Evolutionary conservation across 108 stramenopile species (phyloP).

Genomic region (Cyclostephanos invisitatus): DNA sequence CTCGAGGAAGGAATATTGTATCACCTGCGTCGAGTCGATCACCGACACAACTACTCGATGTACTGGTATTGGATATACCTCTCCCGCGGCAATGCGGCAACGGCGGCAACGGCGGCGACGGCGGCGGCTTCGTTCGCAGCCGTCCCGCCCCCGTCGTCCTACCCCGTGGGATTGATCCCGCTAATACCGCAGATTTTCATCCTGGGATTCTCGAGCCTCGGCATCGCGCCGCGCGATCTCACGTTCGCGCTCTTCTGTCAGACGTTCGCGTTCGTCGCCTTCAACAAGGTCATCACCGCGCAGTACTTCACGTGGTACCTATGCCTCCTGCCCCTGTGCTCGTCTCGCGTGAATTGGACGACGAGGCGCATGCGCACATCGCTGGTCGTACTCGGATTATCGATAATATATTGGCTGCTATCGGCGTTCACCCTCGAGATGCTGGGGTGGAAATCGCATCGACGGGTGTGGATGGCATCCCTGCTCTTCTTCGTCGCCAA

Average conservation of each 20-base stretch:
- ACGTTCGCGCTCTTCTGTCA: slow-evolving; percentile 83
- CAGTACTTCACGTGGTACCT: slow-evolving; percentile 99
- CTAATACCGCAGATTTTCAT: slow-evolving; percentile 83
- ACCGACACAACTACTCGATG: slow-evolving; percentile 90
- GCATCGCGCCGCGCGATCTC: slow-evolving; percentile 72
- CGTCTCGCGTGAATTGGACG: slow-evolving; percentile 46
- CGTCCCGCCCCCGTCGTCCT: slow-evolving; percentile 16
- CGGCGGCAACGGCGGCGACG: neutral
- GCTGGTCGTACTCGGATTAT: slow-evolving; percentile 42
- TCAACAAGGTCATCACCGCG: slow-evolving; percentile 99
- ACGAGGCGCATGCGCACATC: slow-evolving; percentile 35
- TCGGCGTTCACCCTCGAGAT: slow-evolving; percentile 87
- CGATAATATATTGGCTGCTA: slow-evolving; percentile 69
- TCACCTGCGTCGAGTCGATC: slow-evolving; percentile 94
- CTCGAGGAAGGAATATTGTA: slow-evolving; percentile 90
- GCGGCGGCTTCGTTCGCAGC: neutral
- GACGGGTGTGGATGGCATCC: slow-evolving; percentile 76
- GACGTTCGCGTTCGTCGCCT: slow-evolving; percentile 95
- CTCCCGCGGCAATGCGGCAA: slow-evolving; percentile 47
- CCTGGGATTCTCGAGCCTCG: slow-evolving; percentile 69
- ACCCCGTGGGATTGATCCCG: slow-evolving; percentile 48
- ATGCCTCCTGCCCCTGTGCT: slow-evolving; percentile 79
- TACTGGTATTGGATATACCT: slow-evolving; percentile 94
- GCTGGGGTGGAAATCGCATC: slow-evolving; percentile 73
- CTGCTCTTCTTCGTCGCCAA: slow-evolving; percentile 75